phyloP scores from a whole-genome alignment of 148 eudicot species.

The Rhododendron williamsianum region DNA sequence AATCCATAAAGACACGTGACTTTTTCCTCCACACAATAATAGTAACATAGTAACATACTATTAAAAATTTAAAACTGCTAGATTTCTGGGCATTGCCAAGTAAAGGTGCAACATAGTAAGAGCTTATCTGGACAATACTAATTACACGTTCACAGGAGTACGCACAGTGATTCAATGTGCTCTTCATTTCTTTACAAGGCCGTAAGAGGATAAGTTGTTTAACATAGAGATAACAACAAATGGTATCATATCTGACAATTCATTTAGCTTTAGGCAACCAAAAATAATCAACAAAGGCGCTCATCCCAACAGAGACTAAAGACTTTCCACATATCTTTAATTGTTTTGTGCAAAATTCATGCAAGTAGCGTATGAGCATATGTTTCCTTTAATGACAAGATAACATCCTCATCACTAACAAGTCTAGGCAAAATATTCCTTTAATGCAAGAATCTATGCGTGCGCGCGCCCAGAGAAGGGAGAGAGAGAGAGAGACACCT shows the following conservation, averaged over 20 bases:
- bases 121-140: neutral
- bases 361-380: neutral
- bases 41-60: neutral
- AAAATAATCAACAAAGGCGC: neutral
- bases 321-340: neutral
- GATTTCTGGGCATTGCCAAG: neutral
- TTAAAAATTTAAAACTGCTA: neutral
- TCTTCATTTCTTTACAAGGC: neutral
- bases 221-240: neutral
- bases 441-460: neutral
- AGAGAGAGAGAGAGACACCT: slow-evolving; percentile 37
- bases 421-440: neutral
- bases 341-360: neutral
- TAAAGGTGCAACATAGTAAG: neutral
- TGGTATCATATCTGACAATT: neutral
- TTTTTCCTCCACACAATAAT: neutral
- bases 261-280: neutral
- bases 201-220: neutral
- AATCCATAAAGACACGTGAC: neutral
- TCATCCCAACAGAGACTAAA: neutral
- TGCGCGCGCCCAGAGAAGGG: neutral
- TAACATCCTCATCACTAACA: neutral
- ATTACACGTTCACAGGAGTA: neutral
- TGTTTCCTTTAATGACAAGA: neutral
- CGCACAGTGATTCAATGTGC: neutral